These are phyloP conservation scores for Peniophora sp. DNA, from an alignment of 1,284 basidiomycete species.

Conservation along the genomic window DNA sequence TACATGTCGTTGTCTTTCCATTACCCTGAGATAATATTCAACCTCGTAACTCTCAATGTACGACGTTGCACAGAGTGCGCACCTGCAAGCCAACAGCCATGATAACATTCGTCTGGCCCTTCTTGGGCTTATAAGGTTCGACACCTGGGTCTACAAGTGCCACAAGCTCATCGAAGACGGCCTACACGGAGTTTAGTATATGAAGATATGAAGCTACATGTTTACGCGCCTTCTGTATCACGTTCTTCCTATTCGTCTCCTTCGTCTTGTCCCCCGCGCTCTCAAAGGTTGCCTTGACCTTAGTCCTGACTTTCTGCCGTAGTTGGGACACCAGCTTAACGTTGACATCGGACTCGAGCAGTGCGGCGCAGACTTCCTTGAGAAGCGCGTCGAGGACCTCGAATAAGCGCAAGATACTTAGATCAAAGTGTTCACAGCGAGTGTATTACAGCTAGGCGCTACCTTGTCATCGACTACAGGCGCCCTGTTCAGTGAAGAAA, in stretches of 20 bases:
- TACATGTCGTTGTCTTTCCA: conserved; percentile 98
- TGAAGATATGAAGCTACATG: background rate
- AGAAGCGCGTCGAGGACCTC: conserved; percentile 90
- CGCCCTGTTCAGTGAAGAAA: conserved; percentile 84
- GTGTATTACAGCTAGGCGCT: conserved; percentile 11
- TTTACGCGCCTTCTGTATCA: conserved; percentile 78
- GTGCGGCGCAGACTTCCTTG: conserved; percentile 91
- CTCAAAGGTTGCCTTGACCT: conserved; percentile 74
- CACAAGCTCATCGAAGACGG: conserved; percentile 96
- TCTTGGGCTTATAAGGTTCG: conserved; percentile 94
- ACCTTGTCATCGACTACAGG: conserved; percentile 88
- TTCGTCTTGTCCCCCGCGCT: conserved; percentile 67
- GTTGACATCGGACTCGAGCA: conserved; percentile 97
- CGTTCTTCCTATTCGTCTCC: conserved; percentile 76
- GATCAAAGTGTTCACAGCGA: conserved; percentile 6
- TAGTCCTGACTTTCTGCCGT: conserved; percentile 85
- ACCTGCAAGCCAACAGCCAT: conserved; percentile 98
- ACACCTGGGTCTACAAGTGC: conserved; percentile 91
- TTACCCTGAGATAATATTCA: too few relatives aligned
- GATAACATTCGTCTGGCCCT: conserved; percentile 90
- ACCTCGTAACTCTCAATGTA: conserved; percentile 5
- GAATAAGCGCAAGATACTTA: conserved; percentile 9
- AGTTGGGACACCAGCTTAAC: conserved; percentile 90
- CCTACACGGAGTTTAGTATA: conserved; percentile 35
- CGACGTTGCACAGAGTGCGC: conserved; percentile 13